Evolutionary conservation across 2,329 filamentous ascomycete species (phyloP).

Genomic region (Hypoxylon sp.): DNA sequence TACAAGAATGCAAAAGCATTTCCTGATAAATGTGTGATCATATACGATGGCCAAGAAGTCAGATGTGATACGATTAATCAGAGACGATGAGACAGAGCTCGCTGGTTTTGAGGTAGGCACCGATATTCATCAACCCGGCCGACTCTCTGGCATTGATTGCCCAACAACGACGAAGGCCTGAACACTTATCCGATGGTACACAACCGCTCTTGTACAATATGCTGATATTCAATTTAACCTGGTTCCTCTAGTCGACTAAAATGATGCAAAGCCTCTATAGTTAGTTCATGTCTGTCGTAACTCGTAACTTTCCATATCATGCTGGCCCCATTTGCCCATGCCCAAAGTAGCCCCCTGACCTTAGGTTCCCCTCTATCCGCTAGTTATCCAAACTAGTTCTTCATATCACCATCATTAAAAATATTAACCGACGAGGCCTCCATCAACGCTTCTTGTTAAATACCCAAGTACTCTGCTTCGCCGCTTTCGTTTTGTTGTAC

Average conservation of each 20-base stretch:
- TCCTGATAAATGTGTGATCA: neutral
- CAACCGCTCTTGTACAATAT: neutral
- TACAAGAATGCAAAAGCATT: neutral
- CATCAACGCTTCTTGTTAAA: neutral
- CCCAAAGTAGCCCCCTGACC: neutral
- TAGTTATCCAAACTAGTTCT: neutral
- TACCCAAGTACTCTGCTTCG: constrained; percentile 1
- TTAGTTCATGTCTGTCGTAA: constrained; percentile 23
- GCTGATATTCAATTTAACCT: constrained; percentile 9
- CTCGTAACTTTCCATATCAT: constrained; percentile 20
- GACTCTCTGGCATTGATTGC: neutral
- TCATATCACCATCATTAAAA: neutral
- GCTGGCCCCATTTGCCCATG: neutral
- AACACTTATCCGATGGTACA: neutral
- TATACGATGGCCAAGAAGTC: neutral
- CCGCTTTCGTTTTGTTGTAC: constrained; percentile 5
- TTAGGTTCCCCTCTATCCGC: neutral
- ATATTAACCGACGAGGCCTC: neutral
- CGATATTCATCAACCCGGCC: neutral
- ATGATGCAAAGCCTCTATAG: constrained; percentile 21
- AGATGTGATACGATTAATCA: neutral
- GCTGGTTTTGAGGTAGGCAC: neutral
- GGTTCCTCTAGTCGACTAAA: constrained; percentile 5
- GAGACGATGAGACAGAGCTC: neutral
- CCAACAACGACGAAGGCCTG: neutral